Base-by-base conservation (phyloP, 352 stramenopile genomes). In the Pythium periplocum region DNA sequence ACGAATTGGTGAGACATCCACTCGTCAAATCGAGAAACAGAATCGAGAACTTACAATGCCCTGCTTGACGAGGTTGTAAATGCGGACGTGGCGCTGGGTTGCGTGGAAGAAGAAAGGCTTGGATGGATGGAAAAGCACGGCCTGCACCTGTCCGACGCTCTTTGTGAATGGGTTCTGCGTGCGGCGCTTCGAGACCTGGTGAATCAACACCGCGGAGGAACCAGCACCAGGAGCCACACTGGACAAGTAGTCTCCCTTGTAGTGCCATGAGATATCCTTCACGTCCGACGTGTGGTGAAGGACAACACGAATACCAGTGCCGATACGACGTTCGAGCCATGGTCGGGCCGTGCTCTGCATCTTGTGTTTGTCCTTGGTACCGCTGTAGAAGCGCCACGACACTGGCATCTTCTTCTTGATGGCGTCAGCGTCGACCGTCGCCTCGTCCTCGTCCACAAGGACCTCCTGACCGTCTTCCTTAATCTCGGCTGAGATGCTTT, bases 61-160 rank as follows among this genome's bases (percentile, higher is more conserved):
- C 69, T 99, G 97, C 69, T 99, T 98, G 45, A 99, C 86, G 8
- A 99, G 78, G 75, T 99, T 98, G 83, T 99, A 99, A 26, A 99
- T 79, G 52, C 96, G 90, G 48, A 99, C 96, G 65, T 98, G 85
- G 55, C 96, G 90, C 69, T 99, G 96, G n/a, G 93, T 99, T 4
- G 97, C 97, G 34, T 99, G 95, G 78, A 99, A 99, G 59, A 99
- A 93, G 69, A 99, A 99, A 4, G 98, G 97, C 78, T 99, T 99
- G 53, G 86, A 95, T 40, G 96, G 97, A 72, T 99, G 97, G 80
- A 99, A 99, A 8, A 93, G 86, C 39, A 98, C 93, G 43, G 84
- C 82, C 74, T 99, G 97, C 26, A 98, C 90, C 59, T 97, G 80
- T 45, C 81, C 88, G 10, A 96, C 76, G 45, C 97, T 98, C 74